These are phyloP conservation scores for Jackrogersella multiformis DNA, from an alignment of 495 filamentous ascomycete genomes.

Conservation along the genomic window DNA sequence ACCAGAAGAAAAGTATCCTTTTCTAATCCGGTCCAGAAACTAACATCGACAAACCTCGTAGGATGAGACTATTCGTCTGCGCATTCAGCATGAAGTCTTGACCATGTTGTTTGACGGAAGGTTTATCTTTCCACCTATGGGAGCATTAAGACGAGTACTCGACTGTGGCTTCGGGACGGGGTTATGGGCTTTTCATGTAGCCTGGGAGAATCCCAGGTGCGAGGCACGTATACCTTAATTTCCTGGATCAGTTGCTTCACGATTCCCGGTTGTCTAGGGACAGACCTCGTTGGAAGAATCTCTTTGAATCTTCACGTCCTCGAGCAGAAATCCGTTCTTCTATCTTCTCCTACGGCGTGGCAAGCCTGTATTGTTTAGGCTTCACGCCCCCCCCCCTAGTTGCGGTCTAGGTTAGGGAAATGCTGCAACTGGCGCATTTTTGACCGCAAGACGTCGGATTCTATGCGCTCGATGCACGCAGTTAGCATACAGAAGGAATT, in stretches of 20 bases:
- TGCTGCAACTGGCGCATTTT: constrained; percentile 1
- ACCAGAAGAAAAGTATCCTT: constrained; percentile 28
- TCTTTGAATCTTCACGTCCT: not conserved
- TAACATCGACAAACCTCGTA: constrained; percentile 51
- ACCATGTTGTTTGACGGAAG: constrained; percentile 76
- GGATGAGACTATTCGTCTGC: constrained; percentile 83
- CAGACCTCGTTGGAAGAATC: not conserved
- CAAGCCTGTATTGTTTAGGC: not conserved
- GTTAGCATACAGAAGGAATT: constrained; percentile 2
- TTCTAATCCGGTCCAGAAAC: constrained; percentile 24
- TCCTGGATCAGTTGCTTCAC: constrained; percentile 18
- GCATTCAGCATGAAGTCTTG: constrained; percentile 75
- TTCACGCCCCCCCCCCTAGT: not conserved
- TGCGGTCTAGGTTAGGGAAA: not conserved
- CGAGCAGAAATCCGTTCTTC: constrained; percentile 1
- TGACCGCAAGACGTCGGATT: constrained; percentile 9
- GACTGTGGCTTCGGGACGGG: constrained; percentile 81
- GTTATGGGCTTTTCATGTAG: constrained; percentile 58
- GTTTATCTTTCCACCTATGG: constrained; percentile 82
- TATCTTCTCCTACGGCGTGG: not conserved
- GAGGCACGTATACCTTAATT: constrained; percentile 64
- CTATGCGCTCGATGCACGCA: constrained; percentile 19
- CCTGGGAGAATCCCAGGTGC: constrained; percentile 73
- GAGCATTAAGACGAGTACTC: constrained; percentile 69
- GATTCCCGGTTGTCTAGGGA: not conserved